Evolutionary conservation across 495 filamentous ascomycete genomes (phyloP).

Genomic region (Cercophora scortea): DNA sequence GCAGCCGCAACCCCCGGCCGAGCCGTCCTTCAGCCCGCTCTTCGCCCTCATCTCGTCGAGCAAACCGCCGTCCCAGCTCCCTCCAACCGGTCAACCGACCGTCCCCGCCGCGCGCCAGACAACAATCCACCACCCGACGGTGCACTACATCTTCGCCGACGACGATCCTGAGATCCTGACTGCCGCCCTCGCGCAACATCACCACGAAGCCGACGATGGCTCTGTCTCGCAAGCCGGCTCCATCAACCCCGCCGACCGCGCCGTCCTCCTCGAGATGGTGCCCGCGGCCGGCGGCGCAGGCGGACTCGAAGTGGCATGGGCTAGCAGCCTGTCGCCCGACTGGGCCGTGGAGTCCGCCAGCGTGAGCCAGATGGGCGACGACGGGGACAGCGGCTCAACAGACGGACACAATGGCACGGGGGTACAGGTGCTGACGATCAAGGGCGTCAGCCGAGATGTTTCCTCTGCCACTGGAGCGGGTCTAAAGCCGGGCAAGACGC

Average conservation of each 20-base stretch:
- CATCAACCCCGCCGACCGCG: slow-evolving; percentile 34
- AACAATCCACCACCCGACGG: slow-evolving; percentile 58
- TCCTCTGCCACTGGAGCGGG: background rate
- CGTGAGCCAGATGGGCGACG: slow-evolving; percentile 33
- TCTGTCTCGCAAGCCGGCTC: slow-evolving; percentile 6
- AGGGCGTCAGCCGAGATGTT: slow-evolving; percentile 43
- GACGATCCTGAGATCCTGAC: slow-evolving; percentile 64
- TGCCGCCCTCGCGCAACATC: slow-evolving; percentile 33
- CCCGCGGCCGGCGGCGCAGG: slow-evolving; percentile 38
- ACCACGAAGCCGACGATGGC: slow-evolving; percentile 8
- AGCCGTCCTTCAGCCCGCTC: slow-evolving; percentile 51
- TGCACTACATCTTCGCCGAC: slow-evolving; percentile 87
- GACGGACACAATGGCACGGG: slow-evolving; percentile 21
- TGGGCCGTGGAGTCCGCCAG: slow-evolving; percentile 38
- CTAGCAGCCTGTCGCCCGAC: slow-evolving; percentile 37
- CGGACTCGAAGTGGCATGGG: slow-evolving; percentile 34
- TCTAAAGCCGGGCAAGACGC: slow-evolving; percentile 13
- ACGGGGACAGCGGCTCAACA: slow-evolving; percentile 13
- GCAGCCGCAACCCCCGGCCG: background rate
- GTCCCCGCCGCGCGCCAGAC: slow-evolving; percentile 16
- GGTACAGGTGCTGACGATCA: slow-evolving; percentile 60
- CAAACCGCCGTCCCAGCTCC: slow-evolving; percentile 18
- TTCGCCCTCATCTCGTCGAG: slow-evolving; percentile 54
- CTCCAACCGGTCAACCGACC: no score
- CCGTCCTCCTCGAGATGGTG: slow-evolving; percentile 48